Evolutionary conservation across 495 filamentous ascomycete species (phyloP).

Genomic region (Tetracladium marchalianum): DNA sequence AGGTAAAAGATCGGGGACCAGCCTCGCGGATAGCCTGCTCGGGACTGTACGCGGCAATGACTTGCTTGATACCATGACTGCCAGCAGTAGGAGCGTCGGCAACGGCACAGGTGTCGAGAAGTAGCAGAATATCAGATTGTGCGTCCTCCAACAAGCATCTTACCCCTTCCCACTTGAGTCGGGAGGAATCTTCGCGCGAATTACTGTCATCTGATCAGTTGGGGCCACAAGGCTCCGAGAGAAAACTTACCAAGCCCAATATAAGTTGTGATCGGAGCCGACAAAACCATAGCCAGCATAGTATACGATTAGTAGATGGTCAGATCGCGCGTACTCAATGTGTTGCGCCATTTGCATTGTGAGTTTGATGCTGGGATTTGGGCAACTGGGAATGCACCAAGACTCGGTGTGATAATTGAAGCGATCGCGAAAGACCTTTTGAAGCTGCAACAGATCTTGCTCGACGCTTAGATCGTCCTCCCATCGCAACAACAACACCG

Average conservation of each 20-base stretch:
- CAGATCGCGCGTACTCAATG: constrained; percentile 35
- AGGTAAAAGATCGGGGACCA: constrained; percentile 40
- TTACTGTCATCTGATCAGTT: constrained; percentile 17
- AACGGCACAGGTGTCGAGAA: constrained; percentile 19
- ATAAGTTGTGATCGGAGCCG: constrained; percentile 40
- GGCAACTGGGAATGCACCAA: constrained; percentile 39
- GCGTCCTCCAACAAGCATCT: constrained; percentile 18
- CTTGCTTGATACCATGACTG: constrained; percentile 40
- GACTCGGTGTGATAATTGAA: constrained; percentile 43
- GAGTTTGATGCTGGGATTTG: constrained; percentile 42
- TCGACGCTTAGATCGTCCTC: constrained; percentile 42
- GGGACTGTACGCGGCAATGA: constrained; percentile 41
- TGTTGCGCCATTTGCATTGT: constrained; percentile 33
- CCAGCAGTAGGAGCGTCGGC: constrained; percentile 32
- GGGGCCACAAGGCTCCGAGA: constrained; percentile 4
- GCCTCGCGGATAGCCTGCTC: constrained; percentile 35
- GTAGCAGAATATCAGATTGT: constrained; percentile 21
- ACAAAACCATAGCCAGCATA: constrained; percentile 43
- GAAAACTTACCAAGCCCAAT: constrained; percentile 42
- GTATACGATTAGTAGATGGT: constrained; percentile 46
- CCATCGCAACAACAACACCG: constrained; percentile 44
- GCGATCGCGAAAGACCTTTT: constrained; percentile 39
- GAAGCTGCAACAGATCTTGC: constrained; percentile 33
- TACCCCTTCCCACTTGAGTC: constrained; percentile 21
- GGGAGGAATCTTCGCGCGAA: constrained; percentile 18